Percentiles rank a stretch among this genome's conserved stretches.
Conservation (phyloP, 371 early-diverging fungal species). For the Mortierella sp. region DNA sequence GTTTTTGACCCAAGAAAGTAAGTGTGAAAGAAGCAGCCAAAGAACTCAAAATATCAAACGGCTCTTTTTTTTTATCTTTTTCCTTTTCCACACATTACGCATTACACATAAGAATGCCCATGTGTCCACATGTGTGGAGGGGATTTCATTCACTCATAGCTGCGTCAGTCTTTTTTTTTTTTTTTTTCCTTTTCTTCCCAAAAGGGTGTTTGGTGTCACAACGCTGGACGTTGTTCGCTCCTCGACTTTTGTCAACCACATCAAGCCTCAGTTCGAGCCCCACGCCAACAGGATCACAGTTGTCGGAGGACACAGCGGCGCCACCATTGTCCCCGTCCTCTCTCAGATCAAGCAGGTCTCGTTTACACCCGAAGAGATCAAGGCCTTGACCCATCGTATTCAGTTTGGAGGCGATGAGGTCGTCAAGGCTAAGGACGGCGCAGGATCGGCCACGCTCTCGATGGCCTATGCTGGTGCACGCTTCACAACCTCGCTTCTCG, state of each 20-base stretch:
- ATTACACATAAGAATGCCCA: slow-evolving; percentile 1
- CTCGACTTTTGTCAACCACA: slow-evolving; percentile 82
- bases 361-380: slow-evolving; percentile 79
- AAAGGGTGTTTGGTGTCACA: slow-evolving; percentile 91
- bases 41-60: neutral
- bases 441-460: slow-evolving; percentile 97
- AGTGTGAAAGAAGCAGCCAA: neutral
- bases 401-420: slow-evolving; percentile 99
- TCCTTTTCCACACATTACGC: neutral
- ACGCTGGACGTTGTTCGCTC: slow-evolving; percentile 93
- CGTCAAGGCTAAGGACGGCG: slow-evolving; percentile 99
- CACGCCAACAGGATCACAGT: slow-evolving; percentile 82
- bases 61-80: neutral
- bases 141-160: neutral
- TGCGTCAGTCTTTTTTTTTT: neutral
- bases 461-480: slow-evolving; percentile 99
- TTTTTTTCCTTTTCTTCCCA: slow-evolving; percentile 61
- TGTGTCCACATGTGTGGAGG: slow-evolving; percentile 5
- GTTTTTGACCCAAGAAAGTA: slow-evolving; percentile 84
- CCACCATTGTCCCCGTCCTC: slow-evolving; percentile 89
- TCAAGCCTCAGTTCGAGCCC: slow-evolving; percentile 60
- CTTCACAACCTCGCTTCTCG: slow-evolving; percentile 92
- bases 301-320: slow-evolving; percentile 94
- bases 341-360: slow-evolving; percentile 68
- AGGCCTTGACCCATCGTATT: slow-evolving; percentile 86